Base-by-base conservation (phyloP, 2,329 filamentous ascomycete species). In the Alternaria sp. region DNA sequence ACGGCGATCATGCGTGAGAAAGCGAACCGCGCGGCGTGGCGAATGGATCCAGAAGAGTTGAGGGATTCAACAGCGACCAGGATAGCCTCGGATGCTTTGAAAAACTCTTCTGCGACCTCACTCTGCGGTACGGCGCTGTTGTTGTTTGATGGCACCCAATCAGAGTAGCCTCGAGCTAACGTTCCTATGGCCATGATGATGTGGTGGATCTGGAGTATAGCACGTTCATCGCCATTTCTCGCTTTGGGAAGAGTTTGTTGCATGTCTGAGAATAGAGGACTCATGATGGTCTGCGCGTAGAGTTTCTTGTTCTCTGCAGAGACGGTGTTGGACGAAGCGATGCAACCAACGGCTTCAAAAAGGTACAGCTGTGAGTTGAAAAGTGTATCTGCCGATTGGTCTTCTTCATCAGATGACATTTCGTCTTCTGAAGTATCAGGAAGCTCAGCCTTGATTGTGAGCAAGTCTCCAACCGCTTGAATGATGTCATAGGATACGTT, bases 141-240 rank as follows among this genome's bases (percentile, higher is more conserved):
- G 34, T 82, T 81, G 14, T 81, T 80, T 50, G 81, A 79, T 13
- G 91, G 90, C 48, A 87, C 88, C 86, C 92, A 94, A 72, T 98
- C 94, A 0, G 93, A 95, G 76, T 96, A 98, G 3, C 95, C 95
- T 62, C 93, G 90, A 1, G 94, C 93, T 39, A 99, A 82, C 1
- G 93, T 97, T 11, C 95, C 95, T 29, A 99, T 83, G 14, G 96
- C 96, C 90, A 97, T 93, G 67, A 99, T 92, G 66, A 96, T 90
- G 76, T 99, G 95, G 75, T 99, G 95, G 17, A 97, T 91, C 78
- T 99, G 95, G 17, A 97, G 82, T 37, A 90, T 81, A 1, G 94
- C 90, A 70, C 93, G 88, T 48, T 92, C 88, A 73, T 98, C 93
- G 11, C 91, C 91, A 39, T 86, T 82, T 75, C 92, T 92, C 28